A percentile compares a stretch with the other conserved stretches of the same genome.
These are phyloP conservation scores for Candida nemodendra DNA, from an alignment of 805 yeast species.

Conservation along the genomic window DNA sequence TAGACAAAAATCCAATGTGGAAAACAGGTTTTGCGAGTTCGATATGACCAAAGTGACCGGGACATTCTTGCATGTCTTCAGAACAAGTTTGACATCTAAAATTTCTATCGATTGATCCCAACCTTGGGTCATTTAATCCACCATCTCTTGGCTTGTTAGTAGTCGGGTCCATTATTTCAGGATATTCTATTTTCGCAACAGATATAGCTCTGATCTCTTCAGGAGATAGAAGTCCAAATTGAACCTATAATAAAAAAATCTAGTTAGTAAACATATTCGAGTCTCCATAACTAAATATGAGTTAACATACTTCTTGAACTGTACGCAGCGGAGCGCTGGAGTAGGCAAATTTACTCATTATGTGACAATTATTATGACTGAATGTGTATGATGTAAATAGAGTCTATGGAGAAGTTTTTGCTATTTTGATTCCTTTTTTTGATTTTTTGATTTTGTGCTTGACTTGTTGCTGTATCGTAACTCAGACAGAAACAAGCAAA, in stretches of 20 bases:
- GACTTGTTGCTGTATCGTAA: constrained; percentile 5
- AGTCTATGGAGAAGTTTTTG: constrained; percentile 8
- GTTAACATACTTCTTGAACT: constrained; percentile 78
- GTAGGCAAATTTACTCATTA: constrained; percentile 66
- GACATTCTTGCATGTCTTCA: constrained; percentile 98
- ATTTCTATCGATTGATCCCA: constrained; percentile 96
- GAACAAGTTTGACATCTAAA: constrained; percentile 99
- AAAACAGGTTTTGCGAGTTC: constrained; percentile 98
- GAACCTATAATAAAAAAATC: constrained; percentile 49
- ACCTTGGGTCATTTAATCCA: constrained; percentile 94
- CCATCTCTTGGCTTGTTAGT: constrained; percentile 94
- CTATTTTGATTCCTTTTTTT: constrained; percentile 10
- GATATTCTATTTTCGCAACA: constrained; percentile 96
- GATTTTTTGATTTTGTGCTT: constrained; percentile 9
- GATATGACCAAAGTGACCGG: constrained; percentile 99
- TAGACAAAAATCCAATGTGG: constrained; percentile 92
- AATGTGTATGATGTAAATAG: constrained; percentile 9
- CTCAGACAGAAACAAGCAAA: constrained; percentile 2
- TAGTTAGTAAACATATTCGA: constrained; percentile 14
- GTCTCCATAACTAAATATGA: constrained; percentile 2
- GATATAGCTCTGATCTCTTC: constrained; percentile 97
- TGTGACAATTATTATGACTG: constrained; percentile 9
- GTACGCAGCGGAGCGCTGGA: constrained; percentile 98
- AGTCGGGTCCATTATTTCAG: constrained; percentile 99
- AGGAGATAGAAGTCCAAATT: constrained; percentile 96